phyloP scores from a whole-genome alignment of 768 basidiomycete genomes.

The Leccinum longicurvipes region DNA sequence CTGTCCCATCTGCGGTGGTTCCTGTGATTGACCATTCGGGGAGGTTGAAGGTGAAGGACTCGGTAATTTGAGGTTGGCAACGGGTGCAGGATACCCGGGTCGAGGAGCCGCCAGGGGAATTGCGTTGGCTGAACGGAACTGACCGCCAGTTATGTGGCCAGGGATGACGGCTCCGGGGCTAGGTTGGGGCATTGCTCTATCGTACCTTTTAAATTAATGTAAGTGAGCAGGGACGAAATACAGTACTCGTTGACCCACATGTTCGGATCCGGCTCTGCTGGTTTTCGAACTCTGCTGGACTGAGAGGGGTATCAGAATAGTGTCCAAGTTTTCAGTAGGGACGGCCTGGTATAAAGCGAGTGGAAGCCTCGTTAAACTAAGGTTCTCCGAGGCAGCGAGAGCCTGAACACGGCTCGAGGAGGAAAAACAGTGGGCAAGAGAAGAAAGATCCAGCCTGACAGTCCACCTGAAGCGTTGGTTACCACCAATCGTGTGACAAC shows the following conservation, averaged over 20 bases:
- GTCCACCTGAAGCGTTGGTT: slow-evolving; percentile 11
- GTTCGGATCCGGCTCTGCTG: slow-evolving; percentile 50
- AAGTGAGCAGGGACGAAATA: slow-evolving; percentile 7
- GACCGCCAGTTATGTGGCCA: slow-evolving; percentile 41
- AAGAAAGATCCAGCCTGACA: slow-evolving; percentile 1
- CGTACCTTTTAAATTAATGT: slow-evolving; percentile 46
- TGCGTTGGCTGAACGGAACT: slow-evolving; percentile 29
- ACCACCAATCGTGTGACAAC: slow-evolving; percentile 19
- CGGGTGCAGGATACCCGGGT: slow-evolving; percentile 71
- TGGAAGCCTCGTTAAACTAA: slow-evolving; percentile 26
- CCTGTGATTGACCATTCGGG: slow-evolving; percentile 24
- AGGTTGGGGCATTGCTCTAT: slow-evolving; percentile 51
- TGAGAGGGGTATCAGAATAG: slow-evolving; percentile 31
- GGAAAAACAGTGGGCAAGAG: neutral
- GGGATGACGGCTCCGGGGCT: slow-evolving; percentile 52
- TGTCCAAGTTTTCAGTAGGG: neutral
- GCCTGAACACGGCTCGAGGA: slow-evolving; percentile 9
- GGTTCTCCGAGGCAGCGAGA: slow-evolving; percentile 23
- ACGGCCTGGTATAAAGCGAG: slow-evolving; percentile 25
- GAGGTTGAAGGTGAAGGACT: slow-evolving; percentile 43
- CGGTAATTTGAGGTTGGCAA: slow-evolving; percentile 60
- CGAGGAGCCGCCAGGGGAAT: slow-evolving; percentile 62
- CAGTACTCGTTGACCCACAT: slow-evolving; percentile 46
- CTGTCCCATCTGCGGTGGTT: slow-evolving; percentile 29
- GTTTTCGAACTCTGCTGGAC: slow-evolving; percentile 35